phyloP scores from a whole-genome alignment of 73 alveolate genomes.

The Urostyla sp. region DNA sequence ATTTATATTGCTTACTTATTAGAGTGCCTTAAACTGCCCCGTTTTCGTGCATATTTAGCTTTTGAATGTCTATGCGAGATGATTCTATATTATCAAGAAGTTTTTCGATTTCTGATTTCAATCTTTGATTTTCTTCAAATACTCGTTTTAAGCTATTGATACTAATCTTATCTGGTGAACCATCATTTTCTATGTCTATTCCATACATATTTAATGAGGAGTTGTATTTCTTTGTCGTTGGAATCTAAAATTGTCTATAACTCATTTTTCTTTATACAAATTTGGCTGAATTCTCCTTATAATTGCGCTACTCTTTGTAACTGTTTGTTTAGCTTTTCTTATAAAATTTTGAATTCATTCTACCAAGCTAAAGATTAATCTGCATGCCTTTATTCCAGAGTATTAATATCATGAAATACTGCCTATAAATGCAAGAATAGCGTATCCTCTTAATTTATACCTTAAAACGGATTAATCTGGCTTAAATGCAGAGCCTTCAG shows the following conservation, averaged over 20 bases:
- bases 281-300: not conserved
- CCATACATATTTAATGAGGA: slow-evolving; percentile 7
- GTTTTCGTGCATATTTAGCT: not conserved
- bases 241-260: not conserved
- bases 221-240: slow-evolving; percentile 20
- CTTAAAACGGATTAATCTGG: not conserved
- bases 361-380: slow-evolving; percentile 44
- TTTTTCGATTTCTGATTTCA: slow-evolving; percentile 18
- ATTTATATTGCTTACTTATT: not conserved
- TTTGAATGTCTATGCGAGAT: slow-evolving; percentile 18
- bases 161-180: not conserved
- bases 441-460: not conserved
- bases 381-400: slow-evolving; percentile 14
- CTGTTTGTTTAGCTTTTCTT: not conserved
- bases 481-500: not conserved
- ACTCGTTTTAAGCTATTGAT: not conserved
- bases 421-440: not conserved
- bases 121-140: slow-evolving; percentile 40
- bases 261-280: not conserved
- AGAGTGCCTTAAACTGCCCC: slow-evolving; percentile 34
- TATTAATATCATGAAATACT: not conserved
- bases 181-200: not conserved
- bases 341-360: slow-evolving; percentile 36
- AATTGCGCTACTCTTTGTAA: not conserved
- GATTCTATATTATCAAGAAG: slow-evolving; percentile 29